Evolutionary conservation across 805 yeast species (phyloP).

Genomic region (Sungouiozyma intestinalis): DNA sequence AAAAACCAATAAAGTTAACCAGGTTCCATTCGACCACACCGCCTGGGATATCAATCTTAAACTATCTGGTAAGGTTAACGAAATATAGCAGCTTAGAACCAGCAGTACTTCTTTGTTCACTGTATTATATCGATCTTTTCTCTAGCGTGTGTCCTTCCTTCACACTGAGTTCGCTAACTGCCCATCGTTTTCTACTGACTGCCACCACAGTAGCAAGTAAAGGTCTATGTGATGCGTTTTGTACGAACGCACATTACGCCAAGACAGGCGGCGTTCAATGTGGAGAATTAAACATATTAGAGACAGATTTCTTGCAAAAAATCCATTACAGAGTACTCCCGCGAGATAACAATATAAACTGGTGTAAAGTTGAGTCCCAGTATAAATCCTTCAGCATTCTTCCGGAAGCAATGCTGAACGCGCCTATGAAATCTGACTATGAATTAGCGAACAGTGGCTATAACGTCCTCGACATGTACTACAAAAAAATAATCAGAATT

Average conservation of each 20-base stretch:
- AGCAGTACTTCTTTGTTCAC: slow-evolving; percentile 66
- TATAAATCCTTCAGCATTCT: slow-evolving; percentile 9
- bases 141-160: slow-evolving; percentile 69
- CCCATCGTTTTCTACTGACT: slow-evolving; percentile 81
- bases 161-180: slow-evolving; percentile 82
- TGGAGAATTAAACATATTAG: slow-evolving; percentile 74
- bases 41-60: slow-evolving; percentile 72
- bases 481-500: slow-evolving; percentile 38
- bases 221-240: slow-evolving; percentile 86
- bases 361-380: slow-evolving; percentile 29
- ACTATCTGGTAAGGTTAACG: slow-evolving; percentile 65
- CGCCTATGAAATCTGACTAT: slow-evolving; percentile 2
- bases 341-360: slow-evolving; percentile 30
- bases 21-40: slow-evolving; percentile 91
- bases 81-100: slow-evolving; percentile 80
- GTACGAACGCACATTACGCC: slow-evolving; percentile 88
- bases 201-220: slow-evolving; percentile 88
- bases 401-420: background rate
- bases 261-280: slow-evolving; percentile 89
- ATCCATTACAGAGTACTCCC: slow-evolving; percentile 76
- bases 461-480: slow-evolving; percentile 39
- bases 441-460: slow-evolving; percentile 23
- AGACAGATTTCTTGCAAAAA: slow-evolving; percentile 72
- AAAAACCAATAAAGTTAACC: slow-evolving; percentile 36
- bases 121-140: slow-evolving; percentile 84